Base-by-base conservation (phyloP, 202 grass and related monocot genomes). In the Sporobolus alterniflorus region DNA sequence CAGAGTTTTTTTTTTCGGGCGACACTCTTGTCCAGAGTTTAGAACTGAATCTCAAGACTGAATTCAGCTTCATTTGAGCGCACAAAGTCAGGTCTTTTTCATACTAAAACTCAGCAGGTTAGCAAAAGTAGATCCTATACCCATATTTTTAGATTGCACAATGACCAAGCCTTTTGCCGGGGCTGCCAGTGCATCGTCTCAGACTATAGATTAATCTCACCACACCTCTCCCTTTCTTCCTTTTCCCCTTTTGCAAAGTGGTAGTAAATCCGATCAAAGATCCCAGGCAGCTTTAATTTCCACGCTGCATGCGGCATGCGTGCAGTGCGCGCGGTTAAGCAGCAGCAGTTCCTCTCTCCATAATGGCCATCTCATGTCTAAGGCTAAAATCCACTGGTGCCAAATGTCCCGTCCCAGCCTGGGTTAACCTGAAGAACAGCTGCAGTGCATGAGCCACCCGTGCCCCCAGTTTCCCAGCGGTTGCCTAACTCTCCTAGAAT, bases 331-430 rank as follows among this genome's bases (percentile, higher is more conserved):
- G 72, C 7, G 7, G 36, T 7, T 74, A 40, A 81, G 78, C 84
- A 81, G 75, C 66, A 56, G 69, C 66, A 77, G 40, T 52, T 36
- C 61, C 68, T 69, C 51, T 4, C 7, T 7, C 56, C 62, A 70
- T 85, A 81, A 85, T 89, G 76, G 64, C 26, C 69, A 40, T 85
- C 87, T 81, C 75, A 74, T 74, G 87, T 16, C 70, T 44, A 84
- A 84, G 84, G 81, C 44, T 52, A 36, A 69, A 28, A 24, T 18
- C 74, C 29, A 70, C 42, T 71, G 6, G 12, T 66, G 59, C 59
- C 28, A 18, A 76, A 61, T 34, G 28, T 34, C 49, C 31, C 62
- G 36, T 74, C 59, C 46, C 59, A 83, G 59, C 17, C 63, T 32
- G 60, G 16, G 59, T 43, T 55, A 50, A 66, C 65, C 33, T 64